phyloP scores from a whole-genome alignment of 306 rosid genomes.

The Inga leiocalycina region DNA sequence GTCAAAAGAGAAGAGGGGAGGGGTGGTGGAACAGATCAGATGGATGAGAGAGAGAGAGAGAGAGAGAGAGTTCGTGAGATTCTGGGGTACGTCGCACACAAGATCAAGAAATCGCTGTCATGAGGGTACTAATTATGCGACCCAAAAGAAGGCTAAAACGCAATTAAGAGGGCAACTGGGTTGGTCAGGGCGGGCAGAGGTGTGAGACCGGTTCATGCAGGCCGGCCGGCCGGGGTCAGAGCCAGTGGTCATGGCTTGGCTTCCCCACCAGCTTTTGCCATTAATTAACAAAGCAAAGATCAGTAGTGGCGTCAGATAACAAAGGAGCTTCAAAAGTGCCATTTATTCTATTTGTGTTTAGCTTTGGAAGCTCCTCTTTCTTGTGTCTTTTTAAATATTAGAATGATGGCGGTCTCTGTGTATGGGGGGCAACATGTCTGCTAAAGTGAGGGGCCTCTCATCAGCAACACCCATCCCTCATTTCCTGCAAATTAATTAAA shows the following conservation, averaged over 20 bases:
- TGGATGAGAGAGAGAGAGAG: not conserved
- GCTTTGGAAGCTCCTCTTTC: not conserved
- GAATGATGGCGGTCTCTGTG: slow-evolving; percentile 56
- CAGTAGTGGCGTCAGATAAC: slow-evolving; percentile 34
- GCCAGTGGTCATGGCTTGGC: slow-evolving; percentile 6
- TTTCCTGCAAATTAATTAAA: not conserved
- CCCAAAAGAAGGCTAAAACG: slow-evolving; percentile 38
- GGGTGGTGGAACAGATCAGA: not conserved
- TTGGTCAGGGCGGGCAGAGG: slow-evolving; percentile 54
- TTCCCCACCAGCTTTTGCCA: slow-evolving; percentile 31
- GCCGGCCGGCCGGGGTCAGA: slow-evolving; percentile 47
- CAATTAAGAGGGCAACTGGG: slow-evolving; percentile 70
- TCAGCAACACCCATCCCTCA: slow-evolving; percentile 16
- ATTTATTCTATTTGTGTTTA: slow-evolving; percentile 33
- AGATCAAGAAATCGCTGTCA: slow-evolving; percentile 43
- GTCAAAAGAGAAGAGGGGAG: not conserved
- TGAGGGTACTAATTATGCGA: slow-evolving; percentile 38
- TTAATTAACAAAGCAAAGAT: not conserved
- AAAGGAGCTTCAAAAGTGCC: not conserved
- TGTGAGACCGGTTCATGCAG: slow-evolving; percentile 79
- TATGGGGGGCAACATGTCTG: slow-evolving; percentile 73
- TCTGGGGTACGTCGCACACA: not conserved
- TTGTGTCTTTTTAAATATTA: slow-evolving; percentile 20
- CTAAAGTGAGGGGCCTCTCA: slow-evolving; percentile 49
- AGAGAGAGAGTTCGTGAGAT: not conserved